A percentile compares a stretch with the other conserved stretches of the same genome.
phyloP scores from a whole-genome alignment of 148 eudicot genomes.

The Nyssa sinensis region DNA sequence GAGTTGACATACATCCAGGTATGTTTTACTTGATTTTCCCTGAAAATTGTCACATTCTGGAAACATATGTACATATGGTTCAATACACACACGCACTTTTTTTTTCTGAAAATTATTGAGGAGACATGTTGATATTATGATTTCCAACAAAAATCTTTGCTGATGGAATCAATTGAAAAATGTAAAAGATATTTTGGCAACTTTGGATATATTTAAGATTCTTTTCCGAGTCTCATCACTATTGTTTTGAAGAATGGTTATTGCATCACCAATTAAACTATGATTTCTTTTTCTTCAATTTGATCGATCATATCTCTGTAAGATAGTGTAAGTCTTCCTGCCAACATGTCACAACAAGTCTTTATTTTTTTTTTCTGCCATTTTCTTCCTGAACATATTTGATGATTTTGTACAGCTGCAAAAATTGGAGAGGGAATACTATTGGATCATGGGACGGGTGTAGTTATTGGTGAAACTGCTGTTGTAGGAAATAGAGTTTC shows the following conservation, averaged over 20 bases:
- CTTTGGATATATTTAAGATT: not conserved
- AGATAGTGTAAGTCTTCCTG: not conserved
- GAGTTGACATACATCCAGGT: conserved; percentile 73
- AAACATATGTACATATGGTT: not conserved
- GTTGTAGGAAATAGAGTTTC: conserved; percentile 60
- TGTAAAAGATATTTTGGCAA: not conserved
- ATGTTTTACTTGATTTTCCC: not conserved
- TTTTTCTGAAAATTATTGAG: not conserved
- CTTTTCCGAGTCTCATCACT: not conserved
- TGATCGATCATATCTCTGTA: not conserved
- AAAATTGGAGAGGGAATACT: conserved; percentile 58
- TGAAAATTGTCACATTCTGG: not conserved
- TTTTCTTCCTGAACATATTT: conserved; percentile 6
- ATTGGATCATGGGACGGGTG: conserved; percentile 64
- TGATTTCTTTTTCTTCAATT: no score
- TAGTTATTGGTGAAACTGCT: conserved; percentile 70
- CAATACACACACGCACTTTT: not conserved
- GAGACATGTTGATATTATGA: not conserved
- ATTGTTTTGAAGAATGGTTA: not conserved
- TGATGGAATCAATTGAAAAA: not conserved
- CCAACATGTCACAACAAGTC: not conserved
- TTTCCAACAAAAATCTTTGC: not conserved
- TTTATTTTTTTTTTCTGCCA: not conserved
- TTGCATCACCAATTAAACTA: not conserved
- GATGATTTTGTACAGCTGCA: conserved; percentile 42